Base-by-base conservation (phyloP, 2,329 filamentous ascomycete genomes). In the Fusarium setosum region DNA sequence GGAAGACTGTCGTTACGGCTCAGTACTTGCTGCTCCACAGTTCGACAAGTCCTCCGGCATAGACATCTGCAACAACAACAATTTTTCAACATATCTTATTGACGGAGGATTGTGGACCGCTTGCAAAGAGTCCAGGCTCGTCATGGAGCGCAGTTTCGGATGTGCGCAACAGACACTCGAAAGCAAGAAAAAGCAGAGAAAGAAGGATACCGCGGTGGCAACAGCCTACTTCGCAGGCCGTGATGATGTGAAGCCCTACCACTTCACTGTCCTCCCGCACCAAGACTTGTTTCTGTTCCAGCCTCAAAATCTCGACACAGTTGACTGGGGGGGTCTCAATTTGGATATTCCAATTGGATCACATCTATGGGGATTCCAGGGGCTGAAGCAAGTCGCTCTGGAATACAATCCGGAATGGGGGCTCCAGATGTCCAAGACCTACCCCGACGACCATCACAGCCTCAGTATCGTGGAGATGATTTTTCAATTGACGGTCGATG, bases 271-370 rank as follows among this genome's bases (percentile, higher is more conserved):
- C 3, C 15, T 47, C 10, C 59, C 52, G 0, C 37, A 53, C 12
- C 21, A 20, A 8, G 59, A 65, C 17, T 44, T 67, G 2, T 63
- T 67, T 29, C 31, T 65, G 5, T 32, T 61, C 3, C 56, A 67
- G 20, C 4, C 23, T 0, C 15, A 47, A 7, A 15, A 13, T 2
- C 5, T 63, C 0, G 12, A 29, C 2, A 18, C 4, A 0, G 9
- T 56, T 3, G 10, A 34, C 1, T 52, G 40, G 42, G 5, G 15
- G 0, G 0, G 4, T 2, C 10, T 65, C 13, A 5, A 47, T 8
- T 8, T 1, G 3, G 38, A 41, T 3, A 20, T 50, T 13, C 26
- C 18, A 3, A 35, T 54, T 13, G 48, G 56, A 10, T 40, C 18
- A 8, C 8, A 9, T 4, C 4, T 3, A 1, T n/a, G 9, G 12